A percentile compares a stretch with the other conserved stretches of the same genome.
Evolutionary conservation across 768 basidiomycete genomes (phyloP).

Genomic region (Termitomyces sp.): DNA sequence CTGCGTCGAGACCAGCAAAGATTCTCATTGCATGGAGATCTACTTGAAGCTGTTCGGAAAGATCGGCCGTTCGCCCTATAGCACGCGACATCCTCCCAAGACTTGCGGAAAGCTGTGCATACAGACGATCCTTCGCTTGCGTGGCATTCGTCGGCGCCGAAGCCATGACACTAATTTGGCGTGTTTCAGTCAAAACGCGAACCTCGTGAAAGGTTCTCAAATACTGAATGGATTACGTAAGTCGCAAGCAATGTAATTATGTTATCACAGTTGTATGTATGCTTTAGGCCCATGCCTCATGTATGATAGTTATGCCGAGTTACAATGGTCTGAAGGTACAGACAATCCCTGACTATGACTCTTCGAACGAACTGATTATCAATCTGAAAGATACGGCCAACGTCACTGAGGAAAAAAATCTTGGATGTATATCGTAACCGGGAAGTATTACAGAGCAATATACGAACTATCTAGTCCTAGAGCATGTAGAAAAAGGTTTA

Average conservation of each 20-base stretch:
- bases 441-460: constrained; percentile 47
- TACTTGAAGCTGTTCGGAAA: constrained; percentile 71
- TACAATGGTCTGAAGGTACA: no score
- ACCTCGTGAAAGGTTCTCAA: neutral
- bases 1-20: constrained; percentile 74
- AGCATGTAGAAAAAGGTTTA: constrained; percentile 86
- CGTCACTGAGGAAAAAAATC: neutral
- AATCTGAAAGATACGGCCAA: neutral
- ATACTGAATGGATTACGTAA: neutral
- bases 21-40: constrained; percentile 77
- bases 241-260: no score
- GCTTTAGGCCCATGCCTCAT: no score
- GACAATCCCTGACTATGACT: no score
- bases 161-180: constrained; percentile 3
- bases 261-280: no score
- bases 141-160: constrained; percentile 55
- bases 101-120: constrained; percentile 68
- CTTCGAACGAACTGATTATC: no score
- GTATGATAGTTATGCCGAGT: no score
- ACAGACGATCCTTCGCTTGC: constrained; percentile 77
- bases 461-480: constrained; percentile 67
- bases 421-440: constrained; percentile 2
- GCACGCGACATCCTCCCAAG: constrained; percentile 64
- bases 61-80: constrained; percentile 66
- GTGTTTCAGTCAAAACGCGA: no score